Evolutionary conservation across 108 stramenopile species (phyloP), one percentile per base, ranked within the genome.

Genomic region (Bacterosira constricta): DNA sequence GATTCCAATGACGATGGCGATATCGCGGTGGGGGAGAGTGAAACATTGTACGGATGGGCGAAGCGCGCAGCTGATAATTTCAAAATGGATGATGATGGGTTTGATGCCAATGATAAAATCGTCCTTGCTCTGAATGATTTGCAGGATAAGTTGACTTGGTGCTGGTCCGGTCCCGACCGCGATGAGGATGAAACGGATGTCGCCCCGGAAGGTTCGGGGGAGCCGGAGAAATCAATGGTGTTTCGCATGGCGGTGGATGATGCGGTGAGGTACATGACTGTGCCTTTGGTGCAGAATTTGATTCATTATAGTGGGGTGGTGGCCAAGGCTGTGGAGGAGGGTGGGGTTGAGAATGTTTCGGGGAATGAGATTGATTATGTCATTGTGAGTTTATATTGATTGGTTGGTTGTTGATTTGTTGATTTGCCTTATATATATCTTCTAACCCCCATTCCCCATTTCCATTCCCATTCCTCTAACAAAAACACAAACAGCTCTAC

Each of bases 201-300:
- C 1, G 47, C 45, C n/a, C 73, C 59, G 3, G 17, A 38, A 8
- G 84, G 79, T 27, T 47, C 53, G 11, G 25, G 53, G 9, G 61
- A 65, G 2, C 30, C 57, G 2, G 37, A 58, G 11, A 29, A 37
- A 21, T 83, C 74, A 21, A 87, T 80, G 64, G 55, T 60, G n/a
- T 50, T 88, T 39, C 75, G 88, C 13, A 49, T 35, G 4, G 44
- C 41, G 4, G 78, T 81, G 6, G 49, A 80, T 34, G 38, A 63
- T 27, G 57, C 87, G 23, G 38, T 80, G 15, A 54, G 68, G 12
- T 66, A 60, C 37, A 87, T 88, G 85, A 89, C 88, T 25, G 73
- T 90, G 20, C 87, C 89, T 0, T 68, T 94, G 57, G 86, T 90
- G 1, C 93, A 94, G 67, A 89, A 79, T 52, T 38, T 94, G 46